Evolutionary conservation across 768 basidiomycete genomes (phyloP), one percentile per base, ranked within the genome.

Genomic region (Mycena haematopus): DNA sequence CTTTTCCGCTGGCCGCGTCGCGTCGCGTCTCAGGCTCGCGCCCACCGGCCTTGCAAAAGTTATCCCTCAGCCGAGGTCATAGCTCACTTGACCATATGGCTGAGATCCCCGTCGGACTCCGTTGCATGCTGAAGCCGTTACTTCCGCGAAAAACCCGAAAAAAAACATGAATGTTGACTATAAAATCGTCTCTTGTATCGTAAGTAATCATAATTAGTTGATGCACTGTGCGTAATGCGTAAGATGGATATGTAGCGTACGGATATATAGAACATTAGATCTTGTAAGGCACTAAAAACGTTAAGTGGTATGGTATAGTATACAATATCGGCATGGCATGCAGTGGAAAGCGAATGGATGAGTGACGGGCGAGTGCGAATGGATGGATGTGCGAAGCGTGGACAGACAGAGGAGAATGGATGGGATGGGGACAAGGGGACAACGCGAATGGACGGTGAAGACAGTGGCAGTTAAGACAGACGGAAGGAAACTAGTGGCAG

Each of bases 291-390:
- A 42, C 56, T 55, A 47, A 59, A 60, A 65, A 38, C 36, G 42
- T 42, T 19, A 49, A 29, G 62, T 62, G 22, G 13, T 19, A 25
- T 49, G 29, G 49, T 29, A 24, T 54, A 44, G 63, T 54, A 62
- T 57, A 68, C 38, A 53, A 44, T 55, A 31, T 29, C 27, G 58
- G 36, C 36, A 15, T 36, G 36, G 49, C 29, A 55, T 40, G 25
- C n/a, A 22, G 35, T 14, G 46, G 53, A 62, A 62, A 47, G 63
- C 56, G 57, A 60, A 65, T 77, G 65, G n/a, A 83, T 25, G 46
- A 9, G 14, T 17, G 40, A 42, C 9, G 40, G 19, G 40, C 2
- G 6, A 38, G 44, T 29, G 62, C 52, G 56, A 58, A 62, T 77
- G 67, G n/a, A n/a, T n/a, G n/a, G 27, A 31, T 10, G 44, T 10